These are phyloP conservation scores for Claviceps digitariae DNA, from an alignment of 2,329 filamentous ascomycete genomes.

Conservation along the genomic window DNA sequence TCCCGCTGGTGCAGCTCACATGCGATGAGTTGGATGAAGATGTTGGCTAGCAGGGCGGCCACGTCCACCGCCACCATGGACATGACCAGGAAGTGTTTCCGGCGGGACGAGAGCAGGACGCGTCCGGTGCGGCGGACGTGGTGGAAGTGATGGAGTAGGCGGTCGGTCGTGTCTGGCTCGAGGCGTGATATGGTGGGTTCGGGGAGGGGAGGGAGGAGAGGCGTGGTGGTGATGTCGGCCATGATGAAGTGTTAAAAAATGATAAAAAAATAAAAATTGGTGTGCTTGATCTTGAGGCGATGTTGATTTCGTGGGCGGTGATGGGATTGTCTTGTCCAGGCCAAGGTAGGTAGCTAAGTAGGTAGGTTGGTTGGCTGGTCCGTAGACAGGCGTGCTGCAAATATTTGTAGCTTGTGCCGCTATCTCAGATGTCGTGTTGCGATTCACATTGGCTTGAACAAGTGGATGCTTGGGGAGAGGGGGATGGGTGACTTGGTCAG, in stretches of 20 bases:
- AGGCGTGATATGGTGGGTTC: neutral
- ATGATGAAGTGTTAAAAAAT: neutral
- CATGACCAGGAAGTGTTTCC: conserved; percentile 33
- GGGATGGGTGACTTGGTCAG: neutral
- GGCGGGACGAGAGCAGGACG: conserved; percentile 19
- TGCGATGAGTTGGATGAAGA: conserved; percentile 34
- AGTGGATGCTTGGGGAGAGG: too few species aligned
- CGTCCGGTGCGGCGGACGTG: conserved; percentile 5
- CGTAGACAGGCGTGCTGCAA: neutral
- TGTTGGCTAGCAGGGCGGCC: conserved; percentile 29
- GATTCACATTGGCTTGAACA: neutral
- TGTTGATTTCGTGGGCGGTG: neutral
- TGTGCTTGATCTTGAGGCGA: too few species aligned
- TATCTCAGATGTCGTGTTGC: neutral
- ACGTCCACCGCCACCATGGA: conserved; percentile 32
- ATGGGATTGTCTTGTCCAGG: neutral
- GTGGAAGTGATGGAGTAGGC: conserved; percentile 1
- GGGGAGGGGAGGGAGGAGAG: conserved; percentile 1
- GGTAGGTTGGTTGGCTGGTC: too few species aligned
- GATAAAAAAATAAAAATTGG: too few species aligned
- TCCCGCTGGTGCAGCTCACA: conserved; percentile 29
- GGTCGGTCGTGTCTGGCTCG: conserved; percentile 1
- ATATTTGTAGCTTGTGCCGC: neutral
- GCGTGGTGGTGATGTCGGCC: neutral
- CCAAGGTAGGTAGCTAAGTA: too few species aligned